Base-by-base conservation (phyloP, 2,329 filamentous ascomycete genomes). In the Pestalotiopsis sp. region DNA sequence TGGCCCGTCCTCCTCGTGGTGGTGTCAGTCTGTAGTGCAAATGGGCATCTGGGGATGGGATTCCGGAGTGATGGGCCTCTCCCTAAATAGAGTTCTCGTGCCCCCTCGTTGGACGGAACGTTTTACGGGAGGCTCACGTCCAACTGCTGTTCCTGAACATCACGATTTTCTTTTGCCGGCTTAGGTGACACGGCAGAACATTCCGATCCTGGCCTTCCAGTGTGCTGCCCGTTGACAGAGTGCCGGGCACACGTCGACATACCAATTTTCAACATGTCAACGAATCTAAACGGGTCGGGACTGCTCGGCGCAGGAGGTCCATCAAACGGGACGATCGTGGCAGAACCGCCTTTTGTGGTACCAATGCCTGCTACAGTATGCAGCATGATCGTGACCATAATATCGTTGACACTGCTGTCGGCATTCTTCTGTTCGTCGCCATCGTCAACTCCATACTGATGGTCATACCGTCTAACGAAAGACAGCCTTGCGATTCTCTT, bases 401-500 rank as follows among this genome's bases (percentile, higher is more conserved):
- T 68, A 11, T 66, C 74, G 1, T 60, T 71, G 12, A 68, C 70
- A 2, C 67, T 72, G 9, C 14, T 76, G 56, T 71, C 73, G 11
- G 69, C 68, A 41, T 73, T 72, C 68, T 52, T 70, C 27, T 67
- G 73, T 75, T 13, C n/a, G 72, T 70, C 25, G 3, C 5, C 14
- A 52, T 31, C 20, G 41, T 5, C 12, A 23, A 12, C 5, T 12
- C 4, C 14, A 31, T 12, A 56, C 70, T 64, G 69, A 56, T 14
- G 23, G 17, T 17, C 20, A 49, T 57, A 61, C 31, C 31, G 20
- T 52, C 45, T 52, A 52, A 52, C 17, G 14, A 52, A 20, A 3
- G 45, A 52, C 20, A 84, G 82, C 77, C 17, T 80, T 83, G 61
- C 78, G 81, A 70, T 73, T 77, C 13, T 71, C 78, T 20, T 78